phyloP scores from a whole-genome alignment of 2,329 filamentous ascomycete species.

The Colletotrichum costaricense region DNA sequence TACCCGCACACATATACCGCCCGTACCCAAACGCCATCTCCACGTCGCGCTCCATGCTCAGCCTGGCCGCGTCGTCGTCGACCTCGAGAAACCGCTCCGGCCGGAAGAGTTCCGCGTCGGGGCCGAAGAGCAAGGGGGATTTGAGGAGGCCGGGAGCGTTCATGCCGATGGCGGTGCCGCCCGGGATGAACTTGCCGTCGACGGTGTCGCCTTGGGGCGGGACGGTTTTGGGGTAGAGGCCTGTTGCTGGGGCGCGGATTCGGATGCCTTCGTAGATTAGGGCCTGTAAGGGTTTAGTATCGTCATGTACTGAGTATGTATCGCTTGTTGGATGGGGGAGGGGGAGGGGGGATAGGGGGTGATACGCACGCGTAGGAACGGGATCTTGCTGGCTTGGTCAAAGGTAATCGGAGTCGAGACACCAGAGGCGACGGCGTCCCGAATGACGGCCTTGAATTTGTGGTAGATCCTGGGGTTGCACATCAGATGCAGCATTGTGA shows the following conservation, averaged over 20 bases:
- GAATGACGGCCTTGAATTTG: slow-evolving; percentile 61
- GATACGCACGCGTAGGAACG: background rate
- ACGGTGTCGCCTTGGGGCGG: slow-evolving; percentile 36
- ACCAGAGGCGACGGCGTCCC: slow-evolving; percentile 41
- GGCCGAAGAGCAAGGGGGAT: slow-evolving; percentile 51
- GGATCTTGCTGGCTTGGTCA: background rate
- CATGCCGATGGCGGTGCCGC: slow-evolving; percentile 55
- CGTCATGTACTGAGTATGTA: too few relatives aligned
- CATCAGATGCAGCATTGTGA: slow-evolving; percentile 63
- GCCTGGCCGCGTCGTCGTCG: slow-evolving; percentile 45
- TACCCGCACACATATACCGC: slow-evolving; percentile 58
- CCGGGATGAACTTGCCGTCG: slow-evolving; percentile 46
- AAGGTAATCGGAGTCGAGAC: slow-evolving; percentile 35
- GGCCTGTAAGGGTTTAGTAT: background rate
- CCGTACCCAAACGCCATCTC: slow-evolving; percentile 64
- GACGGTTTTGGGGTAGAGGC: slow-evolving; percentile 1
- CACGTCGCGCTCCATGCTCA: slow-evolving; percentile 57
- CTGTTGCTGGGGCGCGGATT: slow-evolving; percentile 8
- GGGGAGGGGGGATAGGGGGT: too few relatives aligned
- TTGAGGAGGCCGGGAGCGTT: slow-evolving; percentile 49
- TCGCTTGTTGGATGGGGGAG: too few relatives aligned
- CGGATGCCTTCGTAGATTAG: slow-evolving; percentile 21
- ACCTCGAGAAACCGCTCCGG: slow-evolving; percentile 61
- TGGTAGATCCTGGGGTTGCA: slow-evolving; percentile 59
- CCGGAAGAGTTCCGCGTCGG: slow-evolving; percentile 56